Evolutionary conservation across 805 yeast species (phyloP), one percentile per base, ranked within the genome.

Genomic region (Candida vaughaniae): DNA sequence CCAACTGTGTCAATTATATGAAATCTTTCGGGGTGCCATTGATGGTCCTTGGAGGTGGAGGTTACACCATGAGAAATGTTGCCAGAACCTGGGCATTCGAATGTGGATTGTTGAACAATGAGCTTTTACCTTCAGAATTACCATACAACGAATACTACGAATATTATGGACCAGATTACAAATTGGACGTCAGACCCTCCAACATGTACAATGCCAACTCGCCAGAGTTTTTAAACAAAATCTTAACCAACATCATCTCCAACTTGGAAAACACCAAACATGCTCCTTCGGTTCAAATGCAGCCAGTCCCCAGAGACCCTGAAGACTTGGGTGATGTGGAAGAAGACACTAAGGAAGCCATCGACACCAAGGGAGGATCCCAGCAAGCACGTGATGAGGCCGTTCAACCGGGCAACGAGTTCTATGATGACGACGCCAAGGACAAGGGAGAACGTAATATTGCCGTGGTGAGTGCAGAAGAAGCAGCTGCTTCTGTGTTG

Each of bases 41-140:
- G 75, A 77, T 93, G 82, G 95, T 93, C 20, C 73, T 93, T 15
- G 99, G 99, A 27, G 99, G 99, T 33, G 99, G 99, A 50, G 99
- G 99, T 15, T 93, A 93, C 65, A 93, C 99, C 2, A 95, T 95
- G 76, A 77, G 97, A 59, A 93, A 93, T 58, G 99, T 93, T 33
- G 88, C 97, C 4, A 72, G 99, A 49, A 77, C 95, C 9, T 91
- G 99, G 98, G 78, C 96, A 2, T 90, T 74, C 55, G 99, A 93
- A 62, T 82, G 96, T 0, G 91, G 96, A 23, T 72, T 93, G 18
- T 73, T 91, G 55, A 82, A 93, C 47, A 83, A 86, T 49, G 87
- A 83, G 10, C 73, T 82, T 32, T 66, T 91, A 51, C 85, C 87
- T 17, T 64, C 82, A n/a, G 82, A 78, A 49, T 65, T 90, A 46